Evolutionary conservation across 768 basidiomycete species (phyloP).

Genomic region (Fibroporia radiculosa): DNA sequence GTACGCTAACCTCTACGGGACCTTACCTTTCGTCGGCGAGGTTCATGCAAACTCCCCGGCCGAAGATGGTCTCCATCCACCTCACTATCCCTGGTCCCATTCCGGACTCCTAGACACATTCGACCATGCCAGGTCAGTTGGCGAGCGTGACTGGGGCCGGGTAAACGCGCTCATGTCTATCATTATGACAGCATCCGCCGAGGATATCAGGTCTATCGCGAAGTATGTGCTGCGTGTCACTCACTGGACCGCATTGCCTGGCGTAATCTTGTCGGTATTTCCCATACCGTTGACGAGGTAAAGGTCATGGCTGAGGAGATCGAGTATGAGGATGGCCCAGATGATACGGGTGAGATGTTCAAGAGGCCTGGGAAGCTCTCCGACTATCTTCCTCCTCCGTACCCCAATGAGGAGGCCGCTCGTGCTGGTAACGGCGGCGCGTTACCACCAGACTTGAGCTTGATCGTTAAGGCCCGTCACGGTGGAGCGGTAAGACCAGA

Average conservation of each 20-base stretch:
- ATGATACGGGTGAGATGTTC: slow-evolving; percentile 97
- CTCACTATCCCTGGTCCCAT: slow-evolving; percentile 87
- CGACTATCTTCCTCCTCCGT: slow-evolving; percentile 92
- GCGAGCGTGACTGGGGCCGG: slow-evolving; percentile 9
- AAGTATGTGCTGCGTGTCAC: slow-evolving; percentile 98
- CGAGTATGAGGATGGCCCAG: slow-evolving; percentile 94
- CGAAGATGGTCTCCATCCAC: slow-evolving; percentile 91
- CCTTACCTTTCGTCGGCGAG: slow-evolving; percentile 82
- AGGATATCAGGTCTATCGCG: slow-evolving; percentile 95
- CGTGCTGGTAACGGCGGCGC: slow-evolving; percentile 91
- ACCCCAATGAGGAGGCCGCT: slow-evolving; percentile 97
- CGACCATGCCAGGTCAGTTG: slow-evolving; percentile 86
- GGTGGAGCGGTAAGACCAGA: slow-evolving; percentile 77
- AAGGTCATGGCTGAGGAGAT: slow-evolving; percentile 92
- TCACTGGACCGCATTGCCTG: slow-evolving; percentile 99
- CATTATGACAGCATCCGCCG: slow-evolving; percentile 69
- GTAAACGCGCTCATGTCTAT: slow-evolving; percentile 4
- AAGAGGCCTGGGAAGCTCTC: slow-evolving; percentile 96
- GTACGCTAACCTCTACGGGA: slow-evolving; percentile 94
- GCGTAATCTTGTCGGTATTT: slow-evolving; percentile 98
- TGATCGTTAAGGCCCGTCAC: slow-evolving; percentile 98
- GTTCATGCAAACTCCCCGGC: slow-evolving; percentile 88
- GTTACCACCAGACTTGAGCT: slow-evolving; percentile 91
- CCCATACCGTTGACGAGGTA: slow-evolving; percentile 87
- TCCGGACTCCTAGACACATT: slow-evolving; percentile 83